phyloP scores from a whole-genome alignment of 192 early-diverging fungal species.

The Paraglomus brasilianum region DNA sequence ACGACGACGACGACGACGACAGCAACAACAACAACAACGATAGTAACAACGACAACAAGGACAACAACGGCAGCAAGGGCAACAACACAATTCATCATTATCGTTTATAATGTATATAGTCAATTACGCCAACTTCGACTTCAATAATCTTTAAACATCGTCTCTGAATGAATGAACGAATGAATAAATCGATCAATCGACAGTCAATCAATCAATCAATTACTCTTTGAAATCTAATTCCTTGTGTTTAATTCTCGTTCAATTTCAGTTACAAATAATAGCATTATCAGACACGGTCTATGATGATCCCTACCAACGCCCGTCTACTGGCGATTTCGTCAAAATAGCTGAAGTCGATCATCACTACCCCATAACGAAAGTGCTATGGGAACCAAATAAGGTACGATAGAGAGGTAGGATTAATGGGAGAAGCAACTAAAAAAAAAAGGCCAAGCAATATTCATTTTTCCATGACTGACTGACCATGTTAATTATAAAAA shows the following conservation, averaged over 20 bases:
- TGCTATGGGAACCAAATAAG: conserved; percentile 82
- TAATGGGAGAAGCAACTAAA: background rate
- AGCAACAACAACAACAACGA: too few relatives aligned
- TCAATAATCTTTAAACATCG: too few relatives aligned
- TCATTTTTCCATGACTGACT: conserved; percentile 12
- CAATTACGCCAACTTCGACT: background rate
- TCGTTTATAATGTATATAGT: background rate
- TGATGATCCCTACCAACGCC: conserved; percentile 37
- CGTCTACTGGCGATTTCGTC: conserved; percentile 63
- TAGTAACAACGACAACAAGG: too few relatives aligned
- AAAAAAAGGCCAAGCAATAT: background rate
- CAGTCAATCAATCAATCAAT: too few relatives aligned
- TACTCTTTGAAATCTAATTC: background rate
- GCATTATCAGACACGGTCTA: conserved; percentile 53
- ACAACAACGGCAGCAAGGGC: too few relatives aligned
- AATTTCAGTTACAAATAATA: conserved; percentile 61
- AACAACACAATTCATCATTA: background rate
- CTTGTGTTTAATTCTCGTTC: background rate
- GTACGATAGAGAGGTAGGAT: conserved; percentile 36
- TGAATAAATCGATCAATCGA: too few relatives aligned
- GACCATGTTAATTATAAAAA: conserved; percentile 11
- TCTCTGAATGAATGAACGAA: too few relatives aligned
- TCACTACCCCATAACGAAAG: conserved; percentile 88
- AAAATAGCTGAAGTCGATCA: conserved; percentile 73
- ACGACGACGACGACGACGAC: too few relatives aligned